phyloP scores from a whole-genome alignment of 768 basidiomycete species.

The Rossbeevera mucosa region DNA sequence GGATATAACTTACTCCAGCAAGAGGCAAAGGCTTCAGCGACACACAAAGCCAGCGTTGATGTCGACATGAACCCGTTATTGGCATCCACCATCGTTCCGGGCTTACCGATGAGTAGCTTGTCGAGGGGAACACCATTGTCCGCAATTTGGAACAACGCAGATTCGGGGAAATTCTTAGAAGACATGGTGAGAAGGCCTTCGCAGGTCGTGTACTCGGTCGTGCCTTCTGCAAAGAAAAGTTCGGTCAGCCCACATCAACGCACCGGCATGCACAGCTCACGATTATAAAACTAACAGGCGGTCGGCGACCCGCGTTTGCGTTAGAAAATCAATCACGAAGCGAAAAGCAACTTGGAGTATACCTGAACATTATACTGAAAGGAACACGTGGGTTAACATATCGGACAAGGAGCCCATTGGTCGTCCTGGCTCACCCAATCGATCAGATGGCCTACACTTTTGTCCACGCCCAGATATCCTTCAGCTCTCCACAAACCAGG shows the following conservation, averaged over 20 bases:
- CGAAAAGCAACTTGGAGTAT: not conserved
- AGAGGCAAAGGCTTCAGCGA: slow-evolving; percentile 38
- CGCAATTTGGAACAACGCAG: not conserved
- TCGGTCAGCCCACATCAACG: not conserved
- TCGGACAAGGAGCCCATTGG: not conserved
- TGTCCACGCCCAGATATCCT: slow-evolving; percentile 34
- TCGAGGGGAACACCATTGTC: slow-evolving; percentile 42
- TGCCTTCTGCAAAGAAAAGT: slow-evolving; percentile 29
- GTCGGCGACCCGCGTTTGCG: not conserved
- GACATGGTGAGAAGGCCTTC: not conserved
- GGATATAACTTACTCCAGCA: not conserved
- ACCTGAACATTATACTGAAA: not conserved
- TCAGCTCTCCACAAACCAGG: not conserved
- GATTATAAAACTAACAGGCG: slow-evolving; percentile 10
- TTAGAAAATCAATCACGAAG: not conserved
- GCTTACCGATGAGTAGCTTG: slow-evolving; percentile 63
- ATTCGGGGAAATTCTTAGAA: not conserved
- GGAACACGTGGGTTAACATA: not conserved
- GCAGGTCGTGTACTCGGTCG: slow-evolving; percentile 29
- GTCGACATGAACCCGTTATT: slow-evolving; percentile 53
- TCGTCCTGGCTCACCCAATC: slow-evolving; percentile 33
- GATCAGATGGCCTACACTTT: slow-evolving; percentile 35
- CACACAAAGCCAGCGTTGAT: slow-evolving; percentile 52
- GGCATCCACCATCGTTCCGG: slow-evolving; percentile 34
- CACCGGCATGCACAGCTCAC: not conserved